These are phyloP conservation scores for Corchorus capsularis DNA, from an alignment of 345 rosid genomes.

Conservation along the genomic window DNA sequence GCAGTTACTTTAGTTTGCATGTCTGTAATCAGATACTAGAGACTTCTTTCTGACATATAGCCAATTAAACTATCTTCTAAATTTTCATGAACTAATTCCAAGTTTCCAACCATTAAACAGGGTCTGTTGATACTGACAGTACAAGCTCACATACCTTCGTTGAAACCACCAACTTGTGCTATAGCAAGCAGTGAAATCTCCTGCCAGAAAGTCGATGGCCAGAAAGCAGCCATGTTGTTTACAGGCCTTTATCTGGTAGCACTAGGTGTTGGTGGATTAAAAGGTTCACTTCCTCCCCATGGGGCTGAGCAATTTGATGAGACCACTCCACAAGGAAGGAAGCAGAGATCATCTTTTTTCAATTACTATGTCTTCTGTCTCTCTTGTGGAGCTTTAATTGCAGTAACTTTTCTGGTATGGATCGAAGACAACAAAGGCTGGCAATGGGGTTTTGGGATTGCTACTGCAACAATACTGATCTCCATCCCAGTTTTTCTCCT, in stretches of 20 bases:
- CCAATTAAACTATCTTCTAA: background rate
- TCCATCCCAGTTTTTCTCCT: conserved; percentile 74
- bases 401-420: conserved; percentile 92
- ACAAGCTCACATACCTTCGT: conserved; percentile 60
- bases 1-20: background rate
- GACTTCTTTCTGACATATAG: background rate
- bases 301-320: conserved; percentile 97
- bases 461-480: conserved; percentile 67
- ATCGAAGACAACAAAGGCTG: conserved; percentile 94
- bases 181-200: conserved; percentile 19
- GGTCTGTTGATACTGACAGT: conserved; percentile 53
- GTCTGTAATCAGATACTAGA: background rate
- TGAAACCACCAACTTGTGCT: conserved; percentile 48
- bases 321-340: conserved; percentile 64
- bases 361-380: conserved; percentile 85
- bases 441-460: conserved; percentile 84
- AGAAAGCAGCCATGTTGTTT: conserved; percentile 54
- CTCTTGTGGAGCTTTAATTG: conserved; percentile 80
- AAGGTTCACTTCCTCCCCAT: conserved; percentile 90
- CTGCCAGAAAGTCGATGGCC: conserved; percentile 40
- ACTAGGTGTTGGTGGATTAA: conserved; percentile 90
- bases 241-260: conserved; percentile 82
- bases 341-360: conserved; percentile 81
- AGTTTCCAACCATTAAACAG: conserved; percentile 31
- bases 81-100: background rate